Base-by-base conservation (phyloP, 345 rosid species). In the Sapria himalayana region DNA sequence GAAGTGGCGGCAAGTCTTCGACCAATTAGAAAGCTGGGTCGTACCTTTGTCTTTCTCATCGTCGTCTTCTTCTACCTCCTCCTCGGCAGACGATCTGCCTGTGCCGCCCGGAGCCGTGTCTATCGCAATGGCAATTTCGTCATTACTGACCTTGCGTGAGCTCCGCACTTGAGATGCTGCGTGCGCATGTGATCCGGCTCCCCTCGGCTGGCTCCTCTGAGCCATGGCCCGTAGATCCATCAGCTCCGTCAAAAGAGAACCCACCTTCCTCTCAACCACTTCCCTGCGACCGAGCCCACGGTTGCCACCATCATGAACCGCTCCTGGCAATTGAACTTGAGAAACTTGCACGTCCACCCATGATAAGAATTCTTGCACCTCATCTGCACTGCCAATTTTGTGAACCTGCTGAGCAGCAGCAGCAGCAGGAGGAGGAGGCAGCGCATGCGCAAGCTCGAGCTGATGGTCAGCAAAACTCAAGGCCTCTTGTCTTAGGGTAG, bases 11-110 rank as follows among this genome's bases (percentile, higher is more conserved):
- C n/a, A n/a, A n/a, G n/a, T n/a, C n/a, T n/a, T n/a, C n/a, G n/a
- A n/a, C n/a, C n/a, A n/a, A n/a, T n/a, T n/a, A n/a, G n/a, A n/a
- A n/a, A n/a, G n/a, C n/a, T n/a, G n/a, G n/a, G n/a, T n/a, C n/a
- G n/a, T n/a, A n/a, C n/a, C n/a, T n/a, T n/a, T 66, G 82, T 93
- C 91, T 82, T 89, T 89, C 51, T 89, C 86, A 20, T 89, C 98
- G 17, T 86, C 93, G 35, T 76, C 81, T 48, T 73, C 94, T 57
- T 89, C 91, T 67, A 89, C n/a, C n/a, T n/a, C n/a, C n/a, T n/a
- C n/a, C n/a, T n/a, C n/a, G n/a, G n/a, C n/a, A n/a, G n/a, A n/a
- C n/a, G n/a, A 47, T 42, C 69, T 62, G 33, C 39, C 56, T 41
- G 52, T 43, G 54, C 56, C 59, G 37, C 51, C 48, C 23, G 62